Conservation (phyloP, 768 basidiomycete species). For the Russula brevipes region DNA sequence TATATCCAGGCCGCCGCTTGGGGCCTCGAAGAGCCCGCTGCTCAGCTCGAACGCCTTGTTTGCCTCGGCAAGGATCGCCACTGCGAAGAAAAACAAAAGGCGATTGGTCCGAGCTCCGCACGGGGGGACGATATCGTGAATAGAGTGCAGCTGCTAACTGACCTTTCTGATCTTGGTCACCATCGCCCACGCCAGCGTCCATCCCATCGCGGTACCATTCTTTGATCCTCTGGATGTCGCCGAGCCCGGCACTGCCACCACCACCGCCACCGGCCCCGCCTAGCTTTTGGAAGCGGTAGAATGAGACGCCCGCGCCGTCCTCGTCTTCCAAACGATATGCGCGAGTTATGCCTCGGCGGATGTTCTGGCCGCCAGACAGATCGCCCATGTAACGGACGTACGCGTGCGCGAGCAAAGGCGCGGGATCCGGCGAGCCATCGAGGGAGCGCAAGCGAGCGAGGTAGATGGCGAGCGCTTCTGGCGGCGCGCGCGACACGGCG, state of each 20-base stretch:
- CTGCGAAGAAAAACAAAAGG: slow-evolving; percentile 12
- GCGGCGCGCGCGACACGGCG: slow-evolving; percentile 36
- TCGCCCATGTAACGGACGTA: slow-evolving; percentile 84
- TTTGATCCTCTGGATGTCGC: slow-evolving; percentile 69
- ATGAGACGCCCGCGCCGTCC: slow-evolving; percentile 50
- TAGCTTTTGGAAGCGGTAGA: slow-evolving; percentile 65
- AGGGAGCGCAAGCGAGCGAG: slow-evolving; percentile 32
- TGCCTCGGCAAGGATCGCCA: slow-evolving; percentile 32
- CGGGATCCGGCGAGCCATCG: slow-evolving; percentile 40
- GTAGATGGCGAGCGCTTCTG: slow-evolving; percentile 42
- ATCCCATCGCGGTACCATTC: slow-evolving; percentile 56
- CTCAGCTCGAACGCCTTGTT: slow-evolving; percentile 34
- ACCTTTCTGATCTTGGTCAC: slow-evolving; percentile 33
- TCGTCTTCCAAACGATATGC: slow-evolving; percentile 49
- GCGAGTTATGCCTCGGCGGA: slow-evolving; percentile 57
- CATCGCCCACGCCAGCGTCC: slow-evolving; percentile 35
- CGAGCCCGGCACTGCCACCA: slow-evolving; percentile 38
- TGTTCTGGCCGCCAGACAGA: slow-evolving; percentile 71
- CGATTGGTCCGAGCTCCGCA: no score
- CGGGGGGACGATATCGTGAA: neutral
- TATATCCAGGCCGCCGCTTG: slow-evolving; percentile 9
- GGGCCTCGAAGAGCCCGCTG: slow-evolving; percentile 15
- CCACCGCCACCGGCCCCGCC: slow-evolving; percentile 35
- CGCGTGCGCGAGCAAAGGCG: slow-evolving; percentile 64
- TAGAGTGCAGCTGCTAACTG: neutral